These are phyloP conservation scores for Claviceps maximensis DNA, from an alignment of 2,329 filamentous ascomycete genomes.

Conservation along the genomic window DNA sequence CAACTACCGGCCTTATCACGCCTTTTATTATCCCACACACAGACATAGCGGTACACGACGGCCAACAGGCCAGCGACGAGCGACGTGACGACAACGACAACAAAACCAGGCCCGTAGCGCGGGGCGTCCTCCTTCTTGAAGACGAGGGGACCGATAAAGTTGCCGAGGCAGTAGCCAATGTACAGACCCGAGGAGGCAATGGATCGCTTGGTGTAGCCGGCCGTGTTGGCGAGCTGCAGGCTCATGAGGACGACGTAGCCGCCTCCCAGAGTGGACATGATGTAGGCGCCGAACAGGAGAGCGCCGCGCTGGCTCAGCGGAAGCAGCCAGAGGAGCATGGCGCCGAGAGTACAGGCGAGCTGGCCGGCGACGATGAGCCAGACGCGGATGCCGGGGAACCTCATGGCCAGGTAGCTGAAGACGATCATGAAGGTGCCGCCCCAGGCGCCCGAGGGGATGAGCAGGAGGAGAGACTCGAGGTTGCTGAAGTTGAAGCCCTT, in stretches of 20 bases:
- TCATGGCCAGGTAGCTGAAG: slow-evolving; percentile 1
- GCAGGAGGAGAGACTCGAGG: slow-evolving; percentile 30
- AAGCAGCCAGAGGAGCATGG: neutral
- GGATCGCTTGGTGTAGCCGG: slow-evolving; percentile 4
- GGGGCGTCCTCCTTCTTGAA: slow-evolving; percentile 26
- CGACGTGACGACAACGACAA: neutral
- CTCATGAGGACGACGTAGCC: neutral
- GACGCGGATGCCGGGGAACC: neutral
- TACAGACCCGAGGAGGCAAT: slow-evolving; percentile 7
- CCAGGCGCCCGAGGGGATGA: slow-evolving; percentile 32
- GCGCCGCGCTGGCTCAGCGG: neutral
- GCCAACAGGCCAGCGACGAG: neutral
- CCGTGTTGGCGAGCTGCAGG: slow-evolving; percentile 15
- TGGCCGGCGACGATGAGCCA: neutral
- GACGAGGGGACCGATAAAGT: slow-evolving; percentile 27
- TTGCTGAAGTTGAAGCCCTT: slow-evolving; percentile 18
- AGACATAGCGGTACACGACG: neutral
- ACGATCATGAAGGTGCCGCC: neutral
- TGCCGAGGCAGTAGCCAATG: slow-evolving; percentile 26
- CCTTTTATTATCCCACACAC: neutral
- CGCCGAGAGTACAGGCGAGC: neutral
- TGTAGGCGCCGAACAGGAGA: neutral
- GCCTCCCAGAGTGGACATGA: neutral
- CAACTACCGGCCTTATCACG: neutral
- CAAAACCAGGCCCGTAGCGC: slow-evolving; percentile 33